A percentile compares a stretch with the other conserved stretches of the same genome.
Conservation (phyloP, 345 rosid species). For the Erodium maritimum region DNA sequence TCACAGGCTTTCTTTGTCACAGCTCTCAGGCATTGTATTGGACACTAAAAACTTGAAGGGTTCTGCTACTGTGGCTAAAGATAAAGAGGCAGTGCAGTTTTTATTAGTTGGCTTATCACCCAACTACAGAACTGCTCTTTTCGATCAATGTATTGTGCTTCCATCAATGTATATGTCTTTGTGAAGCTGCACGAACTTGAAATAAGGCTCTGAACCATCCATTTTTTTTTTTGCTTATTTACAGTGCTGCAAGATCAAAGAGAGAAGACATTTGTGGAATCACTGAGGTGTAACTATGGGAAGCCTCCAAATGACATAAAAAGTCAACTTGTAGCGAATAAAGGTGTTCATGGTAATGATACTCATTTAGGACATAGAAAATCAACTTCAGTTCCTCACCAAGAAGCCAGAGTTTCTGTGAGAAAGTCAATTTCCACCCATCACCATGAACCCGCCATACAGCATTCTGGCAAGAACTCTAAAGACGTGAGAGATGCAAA, state of each 20-base stretch:
- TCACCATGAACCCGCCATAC: constrained; percentile 8
- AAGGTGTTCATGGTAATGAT: not conserved
- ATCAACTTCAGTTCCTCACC: not conserved
- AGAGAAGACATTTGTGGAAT: constrained; percentile 27
- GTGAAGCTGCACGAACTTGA: not conserved
- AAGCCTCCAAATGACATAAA: constrained; percentile 32
- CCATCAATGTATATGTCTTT: not conserved
- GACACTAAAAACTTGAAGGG: constrained; percentile 42
- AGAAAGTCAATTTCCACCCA: constrained; percentile 24
- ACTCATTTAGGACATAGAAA: not conserved
- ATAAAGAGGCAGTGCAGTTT: constrained; percentile 53
- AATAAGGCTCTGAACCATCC: not conserved
- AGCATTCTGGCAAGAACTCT: constrained; percentile 13
- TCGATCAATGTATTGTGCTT: constrained; percentile 33
- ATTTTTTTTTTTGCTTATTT: not conserved
- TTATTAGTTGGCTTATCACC: constrained; percentile 40
- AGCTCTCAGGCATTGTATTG: constrained; percentile 57
- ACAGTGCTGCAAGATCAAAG: constrained; percentile 44
- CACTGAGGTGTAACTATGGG: constrained; percentile 32
- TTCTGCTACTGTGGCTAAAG: constrained; percentile 33
- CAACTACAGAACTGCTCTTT: constrained; percentile 30
- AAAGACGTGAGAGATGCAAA: constrained; percentile 16
- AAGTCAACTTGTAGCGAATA: not conserved
- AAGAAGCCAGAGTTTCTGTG: constrained; percentile 5
- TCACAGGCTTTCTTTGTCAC: constrained; percentile 12